phyloP scores from a whole-genome alignment of 495 filamentous ascomycete species.

The Parathielavia appendiculata region DNA sequence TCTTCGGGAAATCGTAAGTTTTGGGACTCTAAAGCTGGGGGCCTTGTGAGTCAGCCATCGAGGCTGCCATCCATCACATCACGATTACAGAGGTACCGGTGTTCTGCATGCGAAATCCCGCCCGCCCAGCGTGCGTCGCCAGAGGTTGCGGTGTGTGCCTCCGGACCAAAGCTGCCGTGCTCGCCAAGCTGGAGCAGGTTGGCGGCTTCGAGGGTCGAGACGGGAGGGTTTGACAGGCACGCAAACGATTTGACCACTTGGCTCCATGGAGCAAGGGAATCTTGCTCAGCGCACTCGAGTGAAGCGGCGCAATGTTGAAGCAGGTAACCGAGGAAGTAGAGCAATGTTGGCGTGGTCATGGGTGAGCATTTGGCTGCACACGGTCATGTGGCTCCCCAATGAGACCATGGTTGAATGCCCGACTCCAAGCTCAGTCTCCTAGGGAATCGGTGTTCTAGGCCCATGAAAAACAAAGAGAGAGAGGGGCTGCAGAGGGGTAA shows the following conservation, averaged over 20 bases:
- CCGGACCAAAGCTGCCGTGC: neutral
- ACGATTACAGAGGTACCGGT: too few species aligned
- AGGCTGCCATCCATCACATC: neutral
- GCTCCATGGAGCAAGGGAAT: constrained; percentile 12
- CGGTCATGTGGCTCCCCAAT: constrained; percentile 7
- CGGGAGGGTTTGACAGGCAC: neutral
- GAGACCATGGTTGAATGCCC: constrained; percentile 1
- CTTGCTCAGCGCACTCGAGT: neutral
- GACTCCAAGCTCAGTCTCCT: constrained; percentile 1
- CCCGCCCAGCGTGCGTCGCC: constrained; percentile 4
- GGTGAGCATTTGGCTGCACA: neutral
- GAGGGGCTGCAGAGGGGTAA: constrained; percentile 24
- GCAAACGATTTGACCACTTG: constrained; percentile 17
- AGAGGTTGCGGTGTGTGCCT: neutral
- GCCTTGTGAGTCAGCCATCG: constrained; percentile 7
- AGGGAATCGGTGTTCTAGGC: constrained; percentile 15
- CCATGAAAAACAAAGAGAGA: constrained; percentile 10
- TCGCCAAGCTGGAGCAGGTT: constrained; percentile 5
- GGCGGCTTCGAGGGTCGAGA: constrained; percentile 3
- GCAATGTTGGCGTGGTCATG: too few species aligned
- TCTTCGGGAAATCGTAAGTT: neutral
- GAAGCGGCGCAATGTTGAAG: too few species aligned
- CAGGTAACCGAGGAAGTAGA: too few species aligned
- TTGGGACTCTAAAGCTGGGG: neutral
- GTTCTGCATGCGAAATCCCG: neutral